phyloP scores from a whole-genome alignment of 2,329 filamentous ascomycete species.

The Fusarium irregulare region DNA sequence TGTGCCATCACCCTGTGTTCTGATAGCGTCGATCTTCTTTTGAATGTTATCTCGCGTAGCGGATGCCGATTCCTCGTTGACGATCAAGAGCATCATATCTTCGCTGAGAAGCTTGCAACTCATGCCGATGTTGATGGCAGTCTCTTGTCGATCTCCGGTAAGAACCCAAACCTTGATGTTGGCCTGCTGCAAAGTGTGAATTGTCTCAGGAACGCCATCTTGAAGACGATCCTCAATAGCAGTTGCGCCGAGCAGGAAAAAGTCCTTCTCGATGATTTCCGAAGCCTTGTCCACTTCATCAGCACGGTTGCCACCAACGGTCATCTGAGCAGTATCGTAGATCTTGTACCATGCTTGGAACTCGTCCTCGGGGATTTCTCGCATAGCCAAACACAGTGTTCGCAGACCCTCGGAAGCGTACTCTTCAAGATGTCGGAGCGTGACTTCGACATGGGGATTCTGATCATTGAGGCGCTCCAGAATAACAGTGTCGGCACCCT shows the following conservation, averaged over 20 bases:
- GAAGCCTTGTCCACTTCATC: conserved; percentile 98
- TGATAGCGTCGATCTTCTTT: conserved; percentile 93
- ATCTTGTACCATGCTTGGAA: conserved; percentile 88
- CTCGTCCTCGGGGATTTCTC: conserved; percentile 90
- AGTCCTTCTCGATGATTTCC: conserved; percentile 92
- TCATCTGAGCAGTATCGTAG: conserved; percentile 88
- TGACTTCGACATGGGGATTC: conserved; percentile 89
- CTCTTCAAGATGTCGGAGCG: conserved; percentile 94
- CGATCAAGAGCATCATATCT: conserved; percentile 96
- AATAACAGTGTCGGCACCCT: conserved; percentile 98
- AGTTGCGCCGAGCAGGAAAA: conserved; percentile 91
- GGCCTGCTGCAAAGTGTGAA: conserved; percentile 94
- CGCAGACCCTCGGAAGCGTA: conserved; percentile 96
- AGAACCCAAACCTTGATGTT: conserved; percentile 99
- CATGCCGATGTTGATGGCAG: conserved; percentile 99
- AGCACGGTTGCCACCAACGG: conserved; percentile 89
- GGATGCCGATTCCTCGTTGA: conserved; percentile 87
- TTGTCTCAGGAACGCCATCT: conserved; percentile 97
- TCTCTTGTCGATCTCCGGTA: conserved; percentile 97
- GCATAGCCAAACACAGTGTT: conserved; percentile 93
- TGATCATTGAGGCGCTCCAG: conserved; percentile 86
- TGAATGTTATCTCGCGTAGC: conserved; percentile 88
- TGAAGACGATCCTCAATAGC: conserved; percentile 97
- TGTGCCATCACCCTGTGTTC: conserved; percentile 80
- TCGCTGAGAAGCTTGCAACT: conserved; percentile 98